These are phyloP conservation scores for Eucalyptus cloeziana DNA, from an alignment of 345 rosid genomes.

Conservation along the genomic window DNA sequence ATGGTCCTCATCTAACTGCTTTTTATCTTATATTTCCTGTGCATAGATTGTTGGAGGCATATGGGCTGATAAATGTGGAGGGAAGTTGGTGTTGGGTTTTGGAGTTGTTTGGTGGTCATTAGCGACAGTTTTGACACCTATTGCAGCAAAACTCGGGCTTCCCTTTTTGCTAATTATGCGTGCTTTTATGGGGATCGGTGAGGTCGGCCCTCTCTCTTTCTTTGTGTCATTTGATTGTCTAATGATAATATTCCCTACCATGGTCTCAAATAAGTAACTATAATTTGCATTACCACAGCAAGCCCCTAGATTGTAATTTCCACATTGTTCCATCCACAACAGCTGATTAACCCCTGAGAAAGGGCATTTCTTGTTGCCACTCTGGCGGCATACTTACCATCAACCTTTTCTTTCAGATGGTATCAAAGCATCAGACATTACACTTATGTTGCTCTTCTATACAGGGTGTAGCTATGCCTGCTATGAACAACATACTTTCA, in stretches of 20 bases:
- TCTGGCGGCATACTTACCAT: background rate
- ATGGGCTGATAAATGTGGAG: constrained; percentile 97
- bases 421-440: background rate
- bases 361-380: background rate
- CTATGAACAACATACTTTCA: constrained; percentile 94
- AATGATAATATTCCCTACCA: background rate
- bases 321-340: background rate
- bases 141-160: constrained; percentile 87
- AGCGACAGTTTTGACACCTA: constrained; percentile 90
- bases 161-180: constrained; percentile 84
- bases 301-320: background rate
- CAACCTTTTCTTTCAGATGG: background rate
- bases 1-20: background rate
- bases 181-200: constrained; percentile 96
- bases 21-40: constrained; percentile 6
- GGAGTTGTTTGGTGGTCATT: constrained; percentile 98
- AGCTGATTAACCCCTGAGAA: background rate
- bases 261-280: background rate
- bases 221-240: background rate
- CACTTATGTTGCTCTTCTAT: background rate
- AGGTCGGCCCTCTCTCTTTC: constrained; percentile 32
- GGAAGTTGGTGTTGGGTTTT: constrained; percentile 82
- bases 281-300: background rate
- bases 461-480: constrained; percentile 99
- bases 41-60: constrained; percentile 86